These are phyloP conservation scores for Funneliformis geosporum DNA, from an alignment of 192 early-diverging fungal species.

Conservation along the genomic window DNA sequence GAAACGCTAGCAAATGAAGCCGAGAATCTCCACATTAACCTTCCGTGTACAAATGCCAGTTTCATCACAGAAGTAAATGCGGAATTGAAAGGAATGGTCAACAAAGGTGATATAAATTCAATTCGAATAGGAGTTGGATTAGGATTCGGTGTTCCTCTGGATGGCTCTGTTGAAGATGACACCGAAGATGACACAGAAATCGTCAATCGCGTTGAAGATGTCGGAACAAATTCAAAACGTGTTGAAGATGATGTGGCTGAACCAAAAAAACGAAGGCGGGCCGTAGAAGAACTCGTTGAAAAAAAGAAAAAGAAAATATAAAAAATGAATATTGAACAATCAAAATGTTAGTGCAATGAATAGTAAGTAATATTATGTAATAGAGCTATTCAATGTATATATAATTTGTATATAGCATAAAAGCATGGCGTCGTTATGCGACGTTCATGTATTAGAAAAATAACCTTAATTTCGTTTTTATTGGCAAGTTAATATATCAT, in stretches of 20 bases:
- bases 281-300: not conserved
- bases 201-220: not conserved
- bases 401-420: not conserved
- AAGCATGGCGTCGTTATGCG: not conserved
- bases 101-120: not conserved
- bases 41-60: not conserved
- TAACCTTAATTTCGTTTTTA: not conserved
- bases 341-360: not conserved
- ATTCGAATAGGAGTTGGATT: not conserved
- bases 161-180: not conserved
- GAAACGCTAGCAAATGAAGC: not conserved
- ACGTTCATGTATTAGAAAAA: not conserved
- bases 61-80: not conserved
- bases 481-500: not conserved
- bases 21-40: not conserved
- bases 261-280: not conserved
- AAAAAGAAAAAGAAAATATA: not conserved
- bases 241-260: not conserved
- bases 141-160: not conserved
- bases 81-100: not conserved
- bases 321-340: not conserved
- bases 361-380: not conserved
- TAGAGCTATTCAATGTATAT: slow-evolving; percentile 1
- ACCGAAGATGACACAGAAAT: too few species aligned
- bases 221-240: not conserved